These are phyloP conservation scores for Notholithocarpus densiflorus DNA, from an alignment of 306 rosid genomes.

Conservation along the genomic window DNA sequence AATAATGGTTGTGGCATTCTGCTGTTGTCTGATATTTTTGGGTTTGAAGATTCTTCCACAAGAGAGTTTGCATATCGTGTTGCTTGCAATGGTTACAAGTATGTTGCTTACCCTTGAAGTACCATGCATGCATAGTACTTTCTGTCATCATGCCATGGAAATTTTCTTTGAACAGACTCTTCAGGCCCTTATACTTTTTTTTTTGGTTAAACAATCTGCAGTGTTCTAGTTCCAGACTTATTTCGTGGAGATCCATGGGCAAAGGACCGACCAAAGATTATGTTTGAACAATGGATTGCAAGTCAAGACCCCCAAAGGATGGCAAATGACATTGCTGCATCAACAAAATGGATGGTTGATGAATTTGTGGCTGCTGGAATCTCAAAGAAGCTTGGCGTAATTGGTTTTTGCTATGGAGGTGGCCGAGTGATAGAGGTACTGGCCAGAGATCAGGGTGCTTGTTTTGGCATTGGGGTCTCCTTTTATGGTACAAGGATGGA, in stretches of 20 bases:
- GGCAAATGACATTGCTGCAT: conserved; percentile 44
- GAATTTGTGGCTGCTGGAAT: conserved; percentile 68
- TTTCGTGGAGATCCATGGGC: conserved; percentile 68
- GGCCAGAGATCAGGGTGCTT: conserved; percentile 48
- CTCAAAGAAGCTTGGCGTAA: conserved; percentile 63
- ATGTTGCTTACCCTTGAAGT: conserved; percentile 21
- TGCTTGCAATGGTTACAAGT: conserved; percentile 89
- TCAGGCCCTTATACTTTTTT: neutral
- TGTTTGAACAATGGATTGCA: conserved; percentile 49
- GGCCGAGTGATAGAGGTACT: conserved; percentile 62
- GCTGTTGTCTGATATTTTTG: conserved; percentile 69
- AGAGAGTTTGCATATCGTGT: conserved; percentile 77
- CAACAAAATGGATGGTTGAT: conserved; percentile 73
- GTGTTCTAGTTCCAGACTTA: conserved; percentile 80
- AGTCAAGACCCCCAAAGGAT: conserved; percentile 48
- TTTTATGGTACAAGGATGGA: conserved; percentile 65
- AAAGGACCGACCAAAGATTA: conserved; percentile 35
- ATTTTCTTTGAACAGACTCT: neutral
- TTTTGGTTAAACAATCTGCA: conserved; percentile 39
- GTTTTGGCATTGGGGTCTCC: conserved; percentile 62
- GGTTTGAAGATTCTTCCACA: conserved; percentile 66
- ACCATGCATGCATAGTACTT: neutral
- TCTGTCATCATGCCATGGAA: neutral
- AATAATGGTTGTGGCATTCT: conserved; percentile 71
- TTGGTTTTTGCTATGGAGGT: conserved; percentile 79